Evolutionary conservation across 768 basidiomycete species (phyloP).

Genomic region (Amanita rubescens): DNA sequence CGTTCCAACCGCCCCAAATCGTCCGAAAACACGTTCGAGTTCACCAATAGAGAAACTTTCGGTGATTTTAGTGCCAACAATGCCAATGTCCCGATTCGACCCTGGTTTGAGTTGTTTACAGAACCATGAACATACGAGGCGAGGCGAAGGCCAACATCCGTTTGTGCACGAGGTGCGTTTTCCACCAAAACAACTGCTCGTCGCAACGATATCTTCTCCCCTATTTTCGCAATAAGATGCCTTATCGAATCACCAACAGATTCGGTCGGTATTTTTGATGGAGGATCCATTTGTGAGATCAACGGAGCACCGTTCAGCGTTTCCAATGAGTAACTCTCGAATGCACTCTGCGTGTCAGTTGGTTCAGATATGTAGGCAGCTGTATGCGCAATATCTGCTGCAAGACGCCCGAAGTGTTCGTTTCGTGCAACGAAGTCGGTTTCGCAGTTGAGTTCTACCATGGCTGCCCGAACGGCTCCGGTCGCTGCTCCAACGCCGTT

Average conservation of each 20-base stretch:
- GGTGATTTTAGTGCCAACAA: slow-evolving; percentile 46
- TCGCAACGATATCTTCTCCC: slow-evolving; percentile 70
- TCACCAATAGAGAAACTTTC: slow-evolving; percentile 34
- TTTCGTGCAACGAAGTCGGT: slow-evolving; percentile 94
- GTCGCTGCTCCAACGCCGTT: slow-evolving; percentile 40
- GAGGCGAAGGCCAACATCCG: slow-evolving; percentile 33
- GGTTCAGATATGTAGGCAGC: slow-evolving; percentile 62
- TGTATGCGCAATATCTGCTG: slow-evolving; percentile 76
- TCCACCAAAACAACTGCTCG: slow-evolving; percentile 45
- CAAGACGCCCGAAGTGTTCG: slow-evolving; percentile 69
- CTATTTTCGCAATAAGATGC: slow-evolving; percentile 65
- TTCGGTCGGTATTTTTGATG: slow-evolving; percentile 26
- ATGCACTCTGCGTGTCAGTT: slow-evolving; percentile 22
- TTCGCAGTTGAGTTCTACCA: slow-evolving; percentile 93
- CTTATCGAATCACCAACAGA: slow-evolving; percentile 61
- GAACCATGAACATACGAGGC: slow-evolving; percentile 61
- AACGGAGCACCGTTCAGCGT: slow-evolving; percentile 56
- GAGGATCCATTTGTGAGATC: slow-evolving; percentile 32
- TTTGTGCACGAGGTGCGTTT: slow-evolving; percentile 29
- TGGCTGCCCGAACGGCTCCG: slow-evolving; percentile 63
- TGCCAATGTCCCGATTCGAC: slow-evolving; percentile 53
- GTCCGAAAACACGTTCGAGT: slow-evolving; percentile 40
- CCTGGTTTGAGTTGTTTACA: slow-evolving; percentile 37
- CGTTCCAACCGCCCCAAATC: slow-evolving; percentile 62
- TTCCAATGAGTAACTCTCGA: slow-evolving; percentile 47